Evolutionary conservation across 1,284 basidiomycete species (phyloP).

Genomic region (Rhizoctonia solani): DNA sequence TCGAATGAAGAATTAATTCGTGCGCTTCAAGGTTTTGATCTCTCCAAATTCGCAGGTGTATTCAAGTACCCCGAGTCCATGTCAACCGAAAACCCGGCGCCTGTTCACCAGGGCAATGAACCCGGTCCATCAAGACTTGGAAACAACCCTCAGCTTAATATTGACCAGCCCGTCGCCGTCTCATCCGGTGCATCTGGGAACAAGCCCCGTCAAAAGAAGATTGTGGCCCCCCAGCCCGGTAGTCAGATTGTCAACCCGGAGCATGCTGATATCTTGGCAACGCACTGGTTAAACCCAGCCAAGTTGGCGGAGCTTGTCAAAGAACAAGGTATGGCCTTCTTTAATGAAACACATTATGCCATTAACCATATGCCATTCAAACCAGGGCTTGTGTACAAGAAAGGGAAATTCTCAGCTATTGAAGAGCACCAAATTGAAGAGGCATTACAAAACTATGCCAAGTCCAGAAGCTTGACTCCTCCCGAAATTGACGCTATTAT

Average conservation of each 20-base stretch:
- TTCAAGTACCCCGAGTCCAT: constrained; percentile 66
- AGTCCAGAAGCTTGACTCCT: constrained; percentile 49
- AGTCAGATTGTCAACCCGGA: constrained; percentile 14
- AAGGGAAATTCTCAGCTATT: constrained; percentile 78
- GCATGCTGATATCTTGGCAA: constrained; percentile 60
- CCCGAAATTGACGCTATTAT: constrained; percentile 54
- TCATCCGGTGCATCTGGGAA: not conserved
- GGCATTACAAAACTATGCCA: constrained; percentile 66
- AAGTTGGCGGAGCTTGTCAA: constrained; percentile 69
- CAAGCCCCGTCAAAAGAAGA: constrained; percentile 1
- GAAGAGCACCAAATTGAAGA: constrained; percentile 67
- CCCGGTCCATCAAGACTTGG: constrained; percentile 36
- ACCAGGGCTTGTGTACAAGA: constrained; percentile 76
- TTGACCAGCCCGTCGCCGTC: not conserved
- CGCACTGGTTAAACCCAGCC: constrained; percentile 70
- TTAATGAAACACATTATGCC: constrained; percentile 1
- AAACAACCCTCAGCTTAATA: not conserved
- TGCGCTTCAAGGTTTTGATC: constrained; percentile 65
- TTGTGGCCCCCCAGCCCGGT: constrained; percentile 11
- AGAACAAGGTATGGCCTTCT: constrained; percentile 58
- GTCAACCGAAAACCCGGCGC: constrained; percentile 49
- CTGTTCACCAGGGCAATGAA: constrained; percentile 40
- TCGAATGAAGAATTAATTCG: constrained; percentile 73
- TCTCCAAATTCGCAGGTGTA: constrained; percentile 66
- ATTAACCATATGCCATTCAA: constrained; percentile 7